These are phyloP conservation scores for Nicotiana rustica DNA, from an alignment of 305 asterid species.

Conservation along the genomic window DNA sequence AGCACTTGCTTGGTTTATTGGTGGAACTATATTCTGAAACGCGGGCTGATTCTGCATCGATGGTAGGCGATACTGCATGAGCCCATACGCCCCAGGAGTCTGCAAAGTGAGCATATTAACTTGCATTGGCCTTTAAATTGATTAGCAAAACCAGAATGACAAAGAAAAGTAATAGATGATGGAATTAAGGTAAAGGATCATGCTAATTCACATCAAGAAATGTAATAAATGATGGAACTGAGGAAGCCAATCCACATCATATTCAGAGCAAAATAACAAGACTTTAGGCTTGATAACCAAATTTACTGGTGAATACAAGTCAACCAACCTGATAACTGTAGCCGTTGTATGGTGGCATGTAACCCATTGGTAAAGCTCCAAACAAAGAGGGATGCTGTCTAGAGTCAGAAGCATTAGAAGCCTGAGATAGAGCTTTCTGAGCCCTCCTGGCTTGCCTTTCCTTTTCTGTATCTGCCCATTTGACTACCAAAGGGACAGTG, in stretches of 20 bases:
- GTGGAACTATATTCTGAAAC: conserved; percentile 68
- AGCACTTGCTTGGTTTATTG: conserved; percentile 69
- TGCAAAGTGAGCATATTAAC: conserved; percentile 42
- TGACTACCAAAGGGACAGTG: conserved; percentile 86
- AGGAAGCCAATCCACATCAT: conserved; percentile 17
- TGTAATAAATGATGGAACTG: not conserved
- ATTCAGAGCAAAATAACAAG: not conserved
- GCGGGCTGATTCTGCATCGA: conserved; percentile 75
- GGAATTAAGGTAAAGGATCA: not conserved
- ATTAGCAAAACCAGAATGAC: conserved; percentile 1
- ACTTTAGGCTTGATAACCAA: conserved; percentile 1
- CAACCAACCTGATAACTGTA: conserved; percentile 87
- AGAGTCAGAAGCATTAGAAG: conserved; percentile 61
- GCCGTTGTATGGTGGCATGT: conserved; percentile 83
- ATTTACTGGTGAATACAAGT: conserved; percentile 10
- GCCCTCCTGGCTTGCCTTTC: conserved; percentile 91
- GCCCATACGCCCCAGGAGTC: conserved; percentile 83
- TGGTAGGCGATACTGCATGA: conserved; percentile 79
- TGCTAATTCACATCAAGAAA: not conserved
- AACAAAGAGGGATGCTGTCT: conserved; percentile 74
- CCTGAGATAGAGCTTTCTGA: conserved; percentile 73
- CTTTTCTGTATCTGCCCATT: conserved; percentile 99
- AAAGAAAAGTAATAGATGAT: conserved; percentile 24
- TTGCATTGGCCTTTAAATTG: conserved; percentile 13
- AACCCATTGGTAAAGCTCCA: conserved; percentile 85